Evolutionary conservation across 2,329 filamentous ascomycete genomes (phyloP), one percentile per base, ranked within the genome.

Genomic region (Cryphonectria japonica): DNA sequence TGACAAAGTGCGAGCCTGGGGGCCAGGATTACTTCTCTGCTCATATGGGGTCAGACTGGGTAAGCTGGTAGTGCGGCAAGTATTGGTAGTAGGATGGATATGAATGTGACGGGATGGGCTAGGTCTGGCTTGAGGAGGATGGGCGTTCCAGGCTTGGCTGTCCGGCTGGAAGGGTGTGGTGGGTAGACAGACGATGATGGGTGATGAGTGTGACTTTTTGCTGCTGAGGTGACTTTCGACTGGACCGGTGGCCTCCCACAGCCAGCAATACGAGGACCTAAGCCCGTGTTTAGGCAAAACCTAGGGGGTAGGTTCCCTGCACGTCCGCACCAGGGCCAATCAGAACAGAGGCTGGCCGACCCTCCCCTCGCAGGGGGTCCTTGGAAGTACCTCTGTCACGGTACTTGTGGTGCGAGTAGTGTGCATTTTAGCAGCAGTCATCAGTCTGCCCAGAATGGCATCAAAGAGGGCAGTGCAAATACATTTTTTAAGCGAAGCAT

Each of bases 271-370:
- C 54, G 54, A 59, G 54, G 29, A 32, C 1, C 54, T 29, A 59
- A 59, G 54, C 54, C 54, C 54, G 26, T 59, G 26, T 32, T 59
- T 62, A 62, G 60, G 60, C 60, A 34, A 62, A 62, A 62, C 60
- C 60, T 19, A 41, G 2, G 22, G n/a, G 37, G 60, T 11, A 6
- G 19, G n/a, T 22, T 22, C 60, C 60, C 19, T 41, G 34, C 34
- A 41, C 32, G 32, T 26, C n/a, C 60, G 37, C 37, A 26, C 60
- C 34, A 41, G 37, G 37, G 34, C 60, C 60, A 37, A 62, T 59
- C 34, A 62, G 34, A 22, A 26, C 14, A 34, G 59, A 11, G 34
- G 6, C 37, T 22, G 32, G 29, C 60, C 14, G 34, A 41, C 34
- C 60, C 34, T 34, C 13, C 60, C 26, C 26, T 34, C 34, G 34